phyloP scores from a whole-genome alignment of 2,329 filamentous ascomycete genomes.

The Fusarium cicatricum region DNA sequence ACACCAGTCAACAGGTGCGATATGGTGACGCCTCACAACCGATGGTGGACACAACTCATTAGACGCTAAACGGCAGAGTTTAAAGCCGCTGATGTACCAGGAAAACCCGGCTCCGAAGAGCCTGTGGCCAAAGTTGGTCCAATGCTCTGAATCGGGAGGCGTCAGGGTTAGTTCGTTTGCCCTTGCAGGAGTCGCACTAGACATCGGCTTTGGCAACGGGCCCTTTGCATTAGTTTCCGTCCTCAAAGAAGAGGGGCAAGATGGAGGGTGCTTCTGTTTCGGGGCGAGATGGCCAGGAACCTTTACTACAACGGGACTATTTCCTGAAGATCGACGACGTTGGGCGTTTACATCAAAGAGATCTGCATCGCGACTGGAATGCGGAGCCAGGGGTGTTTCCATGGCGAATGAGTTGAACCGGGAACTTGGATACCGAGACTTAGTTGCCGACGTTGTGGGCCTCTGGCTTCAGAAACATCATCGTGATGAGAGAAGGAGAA shows the following conservation, averaged over 20 bases:
- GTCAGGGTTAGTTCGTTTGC: slow-evolving; percentile 1
- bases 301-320: background rate
- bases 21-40: slow-evolving; percentile 1
- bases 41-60: background rate
- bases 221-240: slow-evolving; percentile 4
- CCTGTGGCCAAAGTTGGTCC: background rate
- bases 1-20: background rate
- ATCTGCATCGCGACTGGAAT: slow-evolving; percentile 14
- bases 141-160: slow-evolving; percentile 6
- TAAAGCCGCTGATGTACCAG: slow-evolving; percentile 18
- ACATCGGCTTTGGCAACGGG: slow-evolving; percentile 1
- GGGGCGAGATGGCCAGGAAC: background rate
- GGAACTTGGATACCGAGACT: background rate
- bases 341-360: background rate
- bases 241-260: background rate
- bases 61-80: background rate
- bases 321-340: background rate
- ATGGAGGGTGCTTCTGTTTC: background rate
- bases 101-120: background rate
- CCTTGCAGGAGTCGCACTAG: slow-evolving; percentile 4
- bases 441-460: background rate
- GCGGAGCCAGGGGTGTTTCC: slow-evolving; percentile 12
- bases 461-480: background rate
- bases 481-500: background rate
- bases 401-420: background rate